These are phyloP conservation scores for Termitomyces sp. DNA, from an alignment of 768 basidiomycete species.

Conservation along the genomic window DNA sequence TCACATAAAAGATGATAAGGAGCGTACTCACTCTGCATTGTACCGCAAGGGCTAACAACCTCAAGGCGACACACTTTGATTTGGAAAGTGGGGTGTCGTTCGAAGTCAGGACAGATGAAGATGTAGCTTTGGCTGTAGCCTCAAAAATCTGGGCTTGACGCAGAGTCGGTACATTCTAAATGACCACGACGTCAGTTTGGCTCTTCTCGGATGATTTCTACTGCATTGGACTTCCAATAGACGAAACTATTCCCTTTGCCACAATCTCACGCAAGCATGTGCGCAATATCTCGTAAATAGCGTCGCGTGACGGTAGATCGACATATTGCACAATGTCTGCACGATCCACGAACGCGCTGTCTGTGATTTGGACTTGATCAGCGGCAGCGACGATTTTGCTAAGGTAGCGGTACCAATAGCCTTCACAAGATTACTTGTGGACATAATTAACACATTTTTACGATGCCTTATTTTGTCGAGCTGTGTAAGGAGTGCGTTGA, in stretches of 20 bases:
- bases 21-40: constrained; percentile 68
- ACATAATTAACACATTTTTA: constrained; percentile 94
- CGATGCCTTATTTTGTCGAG: constrained; percentile 91
- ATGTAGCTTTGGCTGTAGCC: constrained; percentile 28
- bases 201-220: neutral
- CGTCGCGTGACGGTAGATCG: constrained; percentile 85
- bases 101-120: constrained; percentile 1
- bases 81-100: constrained; percentile 37
- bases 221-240: constrained; percentile 42
- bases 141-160: constrained; percentile 59
- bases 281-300: constrained; percentile 88
- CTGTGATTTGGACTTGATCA: constrained; percentile 31
- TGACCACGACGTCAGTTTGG: constrained; percentile 2
- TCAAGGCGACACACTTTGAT: constrained; percentile 48
- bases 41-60: constrained; percentile 63
- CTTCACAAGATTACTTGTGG: constrained; percentile 91
- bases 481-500: constrained; percentile 95
- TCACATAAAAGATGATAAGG: neutral
- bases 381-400: neutral
- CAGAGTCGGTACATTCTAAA: constrained; percentile 57
- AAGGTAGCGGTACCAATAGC: constrained; percentile 69
- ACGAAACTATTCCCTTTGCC: constrained; percentile 60
- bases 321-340: constrained; percentile 96
- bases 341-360: constrained; percentile 93
- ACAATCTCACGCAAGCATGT: constrained; percentile 81